Conservation (phyloP, 2,329 filamentous ascomycete species). For the Ophiostoma himal-ulmi region DNA sequence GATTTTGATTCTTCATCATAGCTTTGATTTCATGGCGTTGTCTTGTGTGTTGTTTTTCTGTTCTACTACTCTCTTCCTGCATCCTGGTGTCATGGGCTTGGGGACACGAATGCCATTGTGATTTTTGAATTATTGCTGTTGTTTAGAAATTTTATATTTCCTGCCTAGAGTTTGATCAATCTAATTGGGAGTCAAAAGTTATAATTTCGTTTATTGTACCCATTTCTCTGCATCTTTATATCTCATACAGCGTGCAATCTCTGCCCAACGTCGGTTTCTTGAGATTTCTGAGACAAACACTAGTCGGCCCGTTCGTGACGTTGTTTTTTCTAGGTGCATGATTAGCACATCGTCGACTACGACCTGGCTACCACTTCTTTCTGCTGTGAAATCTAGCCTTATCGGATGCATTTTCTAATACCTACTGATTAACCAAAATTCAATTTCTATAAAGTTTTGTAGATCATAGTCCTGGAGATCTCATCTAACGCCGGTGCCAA, state of each 20-base stretch:
- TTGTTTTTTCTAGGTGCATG: not conserved
- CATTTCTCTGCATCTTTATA: not conserved
- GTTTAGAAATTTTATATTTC: not conserved
- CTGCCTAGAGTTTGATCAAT: not conserved
- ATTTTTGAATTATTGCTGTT: not conserved
- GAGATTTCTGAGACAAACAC: not conserved
- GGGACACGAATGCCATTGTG: not conserved
- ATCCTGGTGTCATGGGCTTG: constrained; percentile 4
- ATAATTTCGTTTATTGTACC: not conserved
- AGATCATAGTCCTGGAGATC: not conserved
- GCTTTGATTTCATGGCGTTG: not conserved
- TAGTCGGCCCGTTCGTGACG: not conserved
- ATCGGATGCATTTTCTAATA: not conserved
- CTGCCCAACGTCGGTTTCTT: not conserved
- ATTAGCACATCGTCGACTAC: not conserved
- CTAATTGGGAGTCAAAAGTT: not conserved
- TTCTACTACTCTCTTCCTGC: not conserved
- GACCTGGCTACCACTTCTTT: not conserved
- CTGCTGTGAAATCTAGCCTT: not conserved
- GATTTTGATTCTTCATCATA: not conserved
- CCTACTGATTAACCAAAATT: too few species aligned
- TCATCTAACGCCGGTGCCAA: not conserved
- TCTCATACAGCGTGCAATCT: not conserved
- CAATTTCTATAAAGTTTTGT: not conserved
- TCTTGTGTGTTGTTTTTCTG: not conserved